These are phyloP conservation scores for Senna tora DNA, from an alignment of 306 rosid species.

Conservation along the genomic window DNA sequence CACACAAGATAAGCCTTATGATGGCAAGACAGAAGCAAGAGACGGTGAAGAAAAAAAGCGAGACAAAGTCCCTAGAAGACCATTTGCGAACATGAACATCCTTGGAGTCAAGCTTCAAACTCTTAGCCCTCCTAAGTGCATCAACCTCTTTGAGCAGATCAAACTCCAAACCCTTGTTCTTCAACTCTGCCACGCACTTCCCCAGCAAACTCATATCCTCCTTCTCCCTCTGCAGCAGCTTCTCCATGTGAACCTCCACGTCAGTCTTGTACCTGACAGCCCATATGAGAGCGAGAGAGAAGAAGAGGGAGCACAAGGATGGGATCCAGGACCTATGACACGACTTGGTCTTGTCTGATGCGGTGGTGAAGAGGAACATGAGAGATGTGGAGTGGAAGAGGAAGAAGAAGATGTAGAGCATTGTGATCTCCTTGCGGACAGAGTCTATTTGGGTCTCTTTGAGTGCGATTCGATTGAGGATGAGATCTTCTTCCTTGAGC, in stretches of 20 bases:
- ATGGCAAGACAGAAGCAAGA: conserved; percentile 73
- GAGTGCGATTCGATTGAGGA: conserved; percentile 63
- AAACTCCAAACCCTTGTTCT: conserved; percentile 85
- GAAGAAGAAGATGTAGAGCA: conserved; percentile 86
- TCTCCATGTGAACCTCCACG: conserved; percentile 79
- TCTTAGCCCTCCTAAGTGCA: conserved; percentile 89
- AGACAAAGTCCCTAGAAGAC: conserved; percentile 81
- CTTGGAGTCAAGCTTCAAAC: conserved; percentile 70
- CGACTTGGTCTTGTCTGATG: conserved; percentile 32
- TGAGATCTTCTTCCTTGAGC: conserved; percentile 92
- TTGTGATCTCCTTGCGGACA: conserved; percentile 67
- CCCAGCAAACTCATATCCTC: conserved; percentile 67
- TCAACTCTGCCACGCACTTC: conserved; percentile 82
- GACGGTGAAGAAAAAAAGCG: conserved; percentile 67
- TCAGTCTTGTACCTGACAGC: conserved; percentile 88
- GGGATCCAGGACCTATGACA: conserved; percentile 90
- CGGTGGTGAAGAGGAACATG: conserved; percentile 72
- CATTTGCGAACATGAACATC: conserved; percentile 73
- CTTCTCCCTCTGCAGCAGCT: conserved; percentile 78
- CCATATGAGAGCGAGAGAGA: conserved; percentile 81
- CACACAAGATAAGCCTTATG: conserved; percentile 76
- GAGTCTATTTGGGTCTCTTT: conserved; percentile 90
- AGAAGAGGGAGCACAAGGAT: conserved; percentile 68
- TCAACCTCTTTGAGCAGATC: conserved; percentile 94
- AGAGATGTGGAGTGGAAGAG: conserved; percentile 87